Conservation (phyloP, 352 stramenopile genomes). For the Phytophthora quininea region DNA sequence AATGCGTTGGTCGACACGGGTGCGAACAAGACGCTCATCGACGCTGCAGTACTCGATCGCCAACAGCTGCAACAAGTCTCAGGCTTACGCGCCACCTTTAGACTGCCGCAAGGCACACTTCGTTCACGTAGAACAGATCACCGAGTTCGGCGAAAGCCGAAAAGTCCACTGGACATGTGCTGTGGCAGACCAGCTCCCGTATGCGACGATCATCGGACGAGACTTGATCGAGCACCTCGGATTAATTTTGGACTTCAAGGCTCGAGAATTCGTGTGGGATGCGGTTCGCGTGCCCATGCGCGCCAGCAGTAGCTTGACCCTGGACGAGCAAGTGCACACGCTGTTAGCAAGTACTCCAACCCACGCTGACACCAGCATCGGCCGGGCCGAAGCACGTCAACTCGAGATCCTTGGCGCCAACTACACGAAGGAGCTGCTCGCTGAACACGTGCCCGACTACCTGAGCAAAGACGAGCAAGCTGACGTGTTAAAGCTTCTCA, state of each 20-base stretch:
- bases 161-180: slow-evolving; percentile 5
- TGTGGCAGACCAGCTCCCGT: slow-evolving; percentile 4
- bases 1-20: slow-evolving; percentile 2
- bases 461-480: not conserved
- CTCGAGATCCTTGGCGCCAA: slow-evolving; percentile 14
- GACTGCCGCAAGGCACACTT: not conserved
- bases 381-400: slow-evolving; percentile 1
- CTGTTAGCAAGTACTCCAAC: too few species aligned
- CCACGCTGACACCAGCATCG: too few species aligned
- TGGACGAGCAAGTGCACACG: not conserved
- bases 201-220: slow-evolving; percentile 13
- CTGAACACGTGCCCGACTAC: slow-evolving; percentile 6
- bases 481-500: not conserved
- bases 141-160: slow-evolving; percentile 9
- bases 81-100: too few species aligned
- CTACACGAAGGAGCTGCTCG: slow-evolving; percentile 7
- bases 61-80: not conserved
- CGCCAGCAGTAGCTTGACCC: not conserved
- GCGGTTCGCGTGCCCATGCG: too few species aligned
- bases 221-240: slow-evolving; percentile 11
- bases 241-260: slow-evolving; percentile 16
- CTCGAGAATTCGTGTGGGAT: slow-evolving; percentile 9
- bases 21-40: slow-evolving; percentile 1
- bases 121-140: not conserved
- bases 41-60: slow-evolving; percentile 6